phyloP scores from a whole-genome alignment of 208 protist species.

The Naegleria fowleri region DNA sequence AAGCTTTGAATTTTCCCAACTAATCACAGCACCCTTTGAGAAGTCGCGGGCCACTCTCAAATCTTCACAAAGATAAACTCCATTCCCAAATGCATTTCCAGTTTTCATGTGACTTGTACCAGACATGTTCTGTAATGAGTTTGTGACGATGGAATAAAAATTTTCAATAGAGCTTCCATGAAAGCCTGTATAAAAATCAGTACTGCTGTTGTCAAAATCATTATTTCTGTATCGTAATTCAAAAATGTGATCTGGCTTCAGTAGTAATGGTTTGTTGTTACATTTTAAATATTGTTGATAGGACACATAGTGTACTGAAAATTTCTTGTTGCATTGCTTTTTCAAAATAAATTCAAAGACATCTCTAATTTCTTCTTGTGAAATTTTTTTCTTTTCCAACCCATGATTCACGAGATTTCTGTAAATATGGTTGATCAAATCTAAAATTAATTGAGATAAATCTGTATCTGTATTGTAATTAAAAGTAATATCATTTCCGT shows the following conservation, averaged over 20 bases:
- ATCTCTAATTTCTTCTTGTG: background rate
- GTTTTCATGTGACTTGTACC: background rate
- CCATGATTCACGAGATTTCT: background rate
- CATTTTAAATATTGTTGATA: background rate
- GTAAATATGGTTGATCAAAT: background rate
- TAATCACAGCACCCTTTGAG: background rate
- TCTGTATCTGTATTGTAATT: background rate
- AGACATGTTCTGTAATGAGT: background rate
- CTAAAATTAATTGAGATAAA: background rate
- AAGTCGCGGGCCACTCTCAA: background rate
- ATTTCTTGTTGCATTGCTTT: background rate
- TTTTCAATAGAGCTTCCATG: conserved; percentile 5
- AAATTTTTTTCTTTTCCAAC: background rate
- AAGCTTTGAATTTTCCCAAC: background rate
- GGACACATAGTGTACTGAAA: background rate
- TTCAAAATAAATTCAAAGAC: background rate
- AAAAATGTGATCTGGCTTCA: conserved; percentile 10
- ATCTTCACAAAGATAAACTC: conserved; percentile 10
- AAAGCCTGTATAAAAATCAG: background rate
- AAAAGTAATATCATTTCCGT: background rate
- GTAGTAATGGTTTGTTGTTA: background rate
- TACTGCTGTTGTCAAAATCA: background rate
- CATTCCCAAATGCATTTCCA: background rate
- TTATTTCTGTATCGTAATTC: background rate
- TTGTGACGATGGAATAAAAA: background rate